Base-by-base conservation (phyloP, 495 filamentous ascomycete species). In the Annulohypoxylon stygium region DNA sequence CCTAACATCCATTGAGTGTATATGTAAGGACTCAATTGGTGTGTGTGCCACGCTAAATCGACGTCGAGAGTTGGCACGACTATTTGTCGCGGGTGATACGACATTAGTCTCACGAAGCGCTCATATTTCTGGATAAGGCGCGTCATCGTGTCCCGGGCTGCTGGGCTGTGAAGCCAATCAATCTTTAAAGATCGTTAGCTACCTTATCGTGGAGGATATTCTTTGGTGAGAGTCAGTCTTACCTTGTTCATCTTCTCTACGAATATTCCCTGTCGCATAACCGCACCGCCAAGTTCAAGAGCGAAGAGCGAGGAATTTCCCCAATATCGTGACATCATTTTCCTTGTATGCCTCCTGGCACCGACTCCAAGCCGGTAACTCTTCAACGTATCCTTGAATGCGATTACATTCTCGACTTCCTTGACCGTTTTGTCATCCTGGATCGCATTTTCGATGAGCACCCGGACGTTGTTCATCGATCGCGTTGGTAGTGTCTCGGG, bases 41-140 rank as follows among this genome's bases (percentile, higher is more conserved):
- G 88, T 0, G 88, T 90, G 74, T 92, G 90, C 93, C 94, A 97
- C 7, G 89, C 93, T 0, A 97, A 82, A 78, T 97, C 94, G n/a
- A 97, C 87, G 69, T 97, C 94, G 1, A 97, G 83, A 11, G 94
- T 97, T 2, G 94, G 94, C 0, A 97, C 93, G 0, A 88, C 89
- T 45, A 88, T 84, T 11, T 88, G 76, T 1, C 75, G 66, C 0
- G 87, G 85, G 74, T 93, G 79, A 1, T 65, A 50, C 0, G 75
- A 74, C 80, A 97, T 93, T 70, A 97, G 90, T 0, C 65, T 18
- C 37, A 93, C 84, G 82, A 94, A 97, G 10, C 90, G 84, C 12
- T 72, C 50, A 77, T 97, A 97, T 75, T 95, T 95, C 2, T 67
- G 79, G 20, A 93, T 81, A 0, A 93, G 83, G 0, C 93, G 88